Evolutionary conservation across 2,329 filamentous ascomycete species (phyloP), one percentile per base, ranked within the genome.

Genomic region (Diplodia intermedia): DNA sequence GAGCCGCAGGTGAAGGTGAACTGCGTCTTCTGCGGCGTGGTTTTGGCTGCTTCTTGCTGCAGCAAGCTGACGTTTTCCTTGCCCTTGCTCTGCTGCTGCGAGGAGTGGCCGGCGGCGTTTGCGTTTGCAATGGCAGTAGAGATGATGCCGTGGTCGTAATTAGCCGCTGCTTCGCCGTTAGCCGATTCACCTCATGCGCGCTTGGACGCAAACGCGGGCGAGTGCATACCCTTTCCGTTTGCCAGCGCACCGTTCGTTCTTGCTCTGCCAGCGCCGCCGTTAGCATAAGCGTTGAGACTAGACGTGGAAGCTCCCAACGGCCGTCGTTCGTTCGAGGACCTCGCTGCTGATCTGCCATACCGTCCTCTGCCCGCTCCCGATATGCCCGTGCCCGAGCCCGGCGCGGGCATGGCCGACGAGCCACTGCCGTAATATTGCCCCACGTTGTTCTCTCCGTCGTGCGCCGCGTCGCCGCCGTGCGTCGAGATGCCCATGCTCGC

Each of bases 1-100:
- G 94, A 94, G 74, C 96, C 92, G 79, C 93, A 97, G 14, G 93
- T 97, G 76, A 99, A 99, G 11, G 95, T 99, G 78, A 99, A 99
- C 73, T 97, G 93, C 0, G 91, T 91, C 68, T 93, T 92, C 6
- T 90, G 87, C 4, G 91, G 88, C 43, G 86, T 88, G 4, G 86
- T 90, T 68, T 84, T 83, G 6, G 84, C 79, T 20, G 86, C 82
- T 77, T 91, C 88, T 76, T 92, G 90, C 68, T 92, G 89, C 60
- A 96, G 81, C 69, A 94, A 84, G 78, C 91, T 94, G 71, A 90
- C 84, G 79, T 93, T 95, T 75, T 94, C 91, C 76, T 93, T 89
- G 15, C 89, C 91, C 72, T 84, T 85, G 87, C 84, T 15, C 85
- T 81, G 49, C 85, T 81, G 49, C 62, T 73, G 72, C 18, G 75